Percentiles rank a stretch among this genome's conserved stretches.
Conservation (phyloP, 2,329 filamentous ascomycete species). For the Diaporthe vaccinii region DNA sequence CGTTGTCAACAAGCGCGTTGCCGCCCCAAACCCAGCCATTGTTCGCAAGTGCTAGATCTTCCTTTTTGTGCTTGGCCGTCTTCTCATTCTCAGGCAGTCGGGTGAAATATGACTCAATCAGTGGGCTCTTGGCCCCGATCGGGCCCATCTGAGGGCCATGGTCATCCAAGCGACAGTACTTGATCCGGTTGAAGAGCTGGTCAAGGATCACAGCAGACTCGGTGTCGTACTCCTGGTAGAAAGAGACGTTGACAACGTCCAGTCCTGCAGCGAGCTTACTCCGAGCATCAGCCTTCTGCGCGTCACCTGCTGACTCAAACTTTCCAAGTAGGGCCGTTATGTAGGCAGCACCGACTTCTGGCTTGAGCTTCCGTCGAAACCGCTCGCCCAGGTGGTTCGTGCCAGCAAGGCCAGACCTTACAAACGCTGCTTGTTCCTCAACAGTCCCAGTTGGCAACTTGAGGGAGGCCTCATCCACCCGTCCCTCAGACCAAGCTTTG, state of each 20-base stretch:
- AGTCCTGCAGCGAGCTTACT: slow-evolving; percentile 74
- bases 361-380: slow-evolving; percentile 79
- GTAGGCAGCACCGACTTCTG: slow-evolving; percentile 77
- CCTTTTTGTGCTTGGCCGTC: slow-evolving; percentile 81
- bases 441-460: slow-evolving; percentile 63
- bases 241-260: slow-evolving; percentile 86
- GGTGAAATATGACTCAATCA: slow-evolving; percentile 97
- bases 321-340: slow-evolving; percentile 78
- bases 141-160: slow-evolving; percentile 89
- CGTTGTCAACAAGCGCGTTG: slow-evolving; percentile 93
- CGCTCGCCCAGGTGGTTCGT: slow-evolving; percentile 84
- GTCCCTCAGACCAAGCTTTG: slow-evolving; percentile 77
- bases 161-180: slow-evolving; percentile 93
- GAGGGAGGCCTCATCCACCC: slow-evolving; percentile 53
- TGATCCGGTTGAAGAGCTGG: slow-evolving; percentile 93
- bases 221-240: slow-evolving; percentile 92
- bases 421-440: slow-evolving; percentile 69
- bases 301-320: slow-evolving; percentile 64
- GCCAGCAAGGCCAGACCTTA: slow-evolving; percentile 78
- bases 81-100: slow-evolving; percentile 83
- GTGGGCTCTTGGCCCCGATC: slow-evolving; percentile 80
- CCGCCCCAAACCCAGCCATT: slow-evolving; percentile 99
- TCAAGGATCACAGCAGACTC: slow-evolving; percentile 88
- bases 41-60: slow-evolving; percentile 87
- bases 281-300: slow-evolving; percentile 60